phyloP scores from a whole-genome alignment of 2,329 filamentous ascomycete genomes.

The Pseudogymnoascus sp. region DNA sequence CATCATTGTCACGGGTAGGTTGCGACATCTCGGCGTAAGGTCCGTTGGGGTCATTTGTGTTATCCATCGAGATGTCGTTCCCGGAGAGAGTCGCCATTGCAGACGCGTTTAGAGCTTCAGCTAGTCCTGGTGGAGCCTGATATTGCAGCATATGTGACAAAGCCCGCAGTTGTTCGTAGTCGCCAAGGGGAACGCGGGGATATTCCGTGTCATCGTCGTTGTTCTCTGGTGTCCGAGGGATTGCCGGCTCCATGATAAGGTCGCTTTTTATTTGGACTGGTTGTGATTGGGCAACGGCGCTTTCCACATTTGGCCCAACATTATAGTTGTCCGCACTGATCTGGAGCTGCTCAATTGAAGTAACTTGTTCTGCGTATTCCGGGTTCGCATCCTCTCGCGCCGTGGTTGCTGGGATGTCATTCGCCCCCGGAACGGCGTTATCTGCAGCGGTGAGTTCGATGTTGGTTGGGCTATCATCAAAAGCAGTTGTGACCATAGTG shows the following conservation, averaged over 20 bases:
- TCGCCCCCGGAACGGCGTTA: slow-evolving; percentile 6
- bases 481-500: slow-evolving; percentile 14
- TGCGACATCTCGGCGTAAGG: slow-evolving; percentile 17
- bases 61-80: slow-evolving; percentile 13
- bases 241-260: slow-evolving; percentile 8
- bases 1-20: slow-evolving; percentile 13
- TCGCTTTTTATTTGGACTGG: background rate
- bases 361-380: background rate
- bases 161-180: slow-evolving; percentile 1
- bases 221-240: slow-evolving; percentile 5
- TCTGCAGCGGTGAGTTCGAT: slow-evolving; percentile 14
- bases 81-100: slow-evolving; percentile 5
- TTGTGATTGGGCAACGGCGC: background rate
- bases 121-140: background rate
- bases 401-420: background rate
- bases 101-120: slow-evolving; percentile 1
- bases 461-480: slow-evolving; percentile 12
- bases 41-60: slow-evolving; percentile 1
- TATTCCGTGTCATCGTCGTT: slow-evolving; percentile 7
- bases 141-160: slow-evolving; percentile 7
- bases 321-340: background rate
- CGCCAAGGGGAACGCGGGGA: background rate
- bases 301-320: background rate
- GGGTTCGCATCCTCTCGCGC: slow-evolving; percentile 8
- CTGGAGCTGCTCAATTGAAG: slow-evolving; percentile 9